Evolutionary conservation across 2,329 filamentous ascomycete genomes (phyloP).

Genomic region (Monilinia fructicola): DNA sequence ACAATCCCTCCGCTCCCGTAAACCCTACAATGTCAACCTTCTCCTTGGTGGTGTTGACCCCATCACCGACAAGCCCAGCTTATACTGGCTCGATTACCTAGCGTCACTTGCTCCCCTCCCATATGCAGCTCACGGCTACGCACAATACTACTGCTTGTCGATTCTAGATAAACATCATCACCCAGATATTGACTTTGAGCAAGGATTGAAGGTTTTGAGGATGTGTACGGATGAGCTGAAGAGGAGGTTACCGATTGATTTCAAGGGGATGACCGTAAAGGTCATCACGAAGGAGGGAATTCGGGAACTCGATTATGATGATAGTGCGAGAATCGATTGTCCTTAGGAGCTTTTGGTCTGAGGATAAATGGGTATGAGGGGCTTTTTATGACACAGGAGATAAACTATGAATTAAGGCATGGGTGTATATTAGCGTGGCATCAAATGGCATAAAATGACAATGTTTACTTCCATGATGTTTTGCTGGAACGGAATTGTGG

Average conservation of each 20-base stretch:
- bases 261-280: conserved; percentile 96
- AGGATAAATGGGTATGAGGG: conserved; percentile 5
- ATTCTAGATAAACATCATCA: conserved; percentile 99
- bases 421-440: conserved; percentile 39
- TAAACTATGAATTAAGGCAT: conserved; percentile 25
- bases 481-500: background rate
- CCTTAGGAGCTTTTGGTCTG: conserved; percentile 28
- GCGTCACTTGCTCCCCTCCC: conserved; percentile 84
- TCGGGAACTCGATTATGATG: conserved; percentile 78
- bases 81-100: conserved; percentile 98
- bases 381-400: conserved; percentile 22
- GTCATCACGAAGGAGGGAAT: conserved; percentile 94
- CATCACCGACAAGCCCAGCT: conserved; percentile 82
- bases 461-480: conserved; percentile 12
- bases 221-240: conserved; percentile 98
- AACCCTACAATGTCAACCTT: conserved; percentile 96
- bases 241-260: conserved; percentile 94
- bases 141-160: conserved; percentile 97
- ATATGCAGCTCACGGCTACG: conserved; percentile 97
- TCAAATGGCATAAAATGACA: conserved; percentile 28
- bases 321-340: conserved; percentile 48
- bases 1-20: conserved; percentile 82
- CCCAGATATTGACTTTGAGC: conserved; percentile 83
- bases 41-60: conserved; percentile 91
- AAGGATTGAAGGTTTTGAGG: conserved; percentile 87